Evolutionary conservation across 1,284 basidiomycete species (phyloP).

Genomic region (Sporisorium exsertum): DNA sequence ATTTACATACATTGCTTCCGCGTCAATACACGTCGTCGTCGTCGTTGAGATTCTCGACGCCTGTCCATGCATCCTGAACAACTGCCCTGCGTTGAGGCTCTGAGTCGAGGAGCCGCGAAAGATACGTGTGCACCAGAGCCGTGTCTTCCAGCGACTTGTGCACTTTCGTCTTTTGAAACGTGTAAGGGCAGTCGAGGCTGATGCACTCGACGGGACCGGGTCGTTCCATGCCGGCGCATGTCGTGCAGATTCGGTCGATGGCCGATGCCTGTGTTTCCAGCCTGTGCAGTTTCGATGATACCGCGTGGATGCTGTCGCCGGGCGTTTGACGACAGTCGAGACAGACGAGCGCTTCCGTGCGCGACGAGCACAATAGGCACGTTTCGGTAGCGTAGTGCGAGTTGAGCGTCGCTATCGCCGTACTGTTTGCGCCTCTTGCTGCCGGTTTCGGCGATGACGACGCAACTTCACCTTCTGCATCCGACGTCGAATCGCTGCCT

Average conservation of each 20-base stretch:
- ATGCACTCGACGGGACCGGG: constrained; percentile 49
- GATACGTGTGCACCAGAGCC: constrained; percentile 13
- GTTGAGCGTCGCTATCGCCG: constrained; percentile 75
- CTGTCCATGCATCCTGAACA: constrained; percentile 25
- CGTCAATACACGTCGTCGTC: neutral
- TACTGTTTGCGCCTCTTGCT: constrained; percentile 3
- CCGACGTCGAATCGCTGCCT: neutral
- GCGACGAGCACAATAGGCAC: constrained; percentile 78
- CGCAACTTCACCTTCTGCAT: neutral
- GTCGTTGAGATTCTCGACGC: neutral
- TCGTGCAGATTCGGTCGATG: constrained; percentile 53
- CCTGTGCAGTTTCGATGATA: constrained; percentile 24
- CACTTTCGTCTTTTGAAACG: constrained; percentile 51
- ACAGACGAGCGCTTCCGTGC: constrained; percentile 72
- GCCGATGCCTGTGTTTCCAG: constrained; percentile 31
- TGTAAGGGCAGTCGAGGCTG: constrained; percentile 61
- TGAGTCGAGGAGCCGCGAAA: constrained; percentile 18
- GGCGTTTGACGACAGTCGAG: constrained; percentile 47
- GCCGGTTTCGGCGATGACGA: constrained; percentile 1
- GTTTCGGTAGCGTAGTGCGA: constrained; percentile 80
- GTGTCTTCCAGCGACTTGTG: constrained; percentile 27
- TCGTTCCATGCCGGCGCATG: constrained; percentile 42
- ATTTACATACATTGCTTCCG: neutral
- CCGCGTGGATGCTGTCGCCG: constrained; percentile 23
- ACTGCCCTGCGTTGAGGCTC: constrained; percentile 14